Percentiles rank a stretch among this genome's conserved stretches.
Evolutionary conservation across 2,329 filamentous ascomycete species (phyloP).

Genomic region (Sporothrix mexicana): DNA sequence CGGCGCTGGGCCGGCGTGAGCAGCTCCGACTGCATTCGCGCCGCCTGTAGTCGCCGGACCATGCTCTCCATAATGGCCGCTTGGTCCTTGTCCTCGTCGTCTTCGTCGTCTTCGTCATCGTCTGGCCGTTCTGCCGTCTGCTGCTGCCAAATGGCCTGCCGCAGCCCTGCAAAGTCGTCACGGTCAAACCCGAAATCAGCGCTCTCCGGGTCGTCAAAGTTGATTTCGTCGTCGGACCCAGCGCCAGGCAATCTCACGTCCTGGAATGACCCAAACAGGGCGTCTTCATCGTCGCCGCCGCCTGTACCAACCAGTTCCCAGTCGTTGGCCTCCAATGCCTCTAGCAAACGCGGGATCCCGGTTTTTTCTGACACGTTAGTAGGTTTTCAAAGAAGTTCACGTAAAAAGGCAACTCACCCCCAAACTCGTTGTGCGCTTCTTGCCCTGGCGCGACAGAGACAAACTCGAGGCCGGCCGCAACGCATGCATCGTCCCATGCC

Average conservation of each 20-base stretch:
- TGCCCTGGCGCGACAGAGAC: constrained; percentile 55
- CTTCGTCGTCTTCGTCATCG: background rate
- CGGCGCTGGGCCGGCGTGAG: constrained; percentile 66
- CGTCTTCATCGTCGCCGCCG: constrained; percentile 36
- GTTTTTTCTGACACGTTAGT: constrained; percentile 37
- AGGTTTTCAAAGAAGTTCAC: too few relatives aligned
- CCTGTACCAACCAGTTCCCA: constrained; percentile 51
- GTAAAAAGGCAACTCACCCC: constrained; percentile 52
- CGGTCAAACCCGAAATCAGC: constrained; percentile 60
- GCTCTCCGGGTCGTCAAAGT: constrained; percentile 43
- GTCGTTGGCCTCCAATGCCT: constrained; percentile 70
- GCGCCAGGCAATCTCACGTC: background rate
- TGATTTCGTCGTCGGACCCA: constrained; percentile 40
- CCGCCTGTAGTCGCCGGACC: constrained; percentile 69
- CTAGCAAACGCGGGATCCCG: constrained; percentile 59
- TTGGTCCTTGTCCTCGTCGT: constrained; percentile 49
- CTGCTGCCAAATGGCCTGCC: constrained; percentile 57
- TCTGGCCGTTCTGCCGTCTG: constrained; percentile 35
- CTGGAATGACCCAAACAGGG: constrained; percentile 37
- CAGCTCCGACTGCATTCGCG: constrained; percentile 63
- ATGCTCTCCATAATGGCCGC: constrained; percentile 66
- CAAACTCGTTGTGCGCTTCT: constrained; percentile 60
- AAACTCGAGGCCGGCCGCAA: constrained; percentile 66
- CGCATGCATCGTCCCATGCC: constrained; percentile 66
- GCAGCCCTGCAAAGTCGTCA: constrained; percentile 59